Percentiles rank a stretch among this genome's conserved stretches.
Conservation (phyloP, 1,284 basidiomycete genomes). For the Paramarasmius palmivorus region DNA sequence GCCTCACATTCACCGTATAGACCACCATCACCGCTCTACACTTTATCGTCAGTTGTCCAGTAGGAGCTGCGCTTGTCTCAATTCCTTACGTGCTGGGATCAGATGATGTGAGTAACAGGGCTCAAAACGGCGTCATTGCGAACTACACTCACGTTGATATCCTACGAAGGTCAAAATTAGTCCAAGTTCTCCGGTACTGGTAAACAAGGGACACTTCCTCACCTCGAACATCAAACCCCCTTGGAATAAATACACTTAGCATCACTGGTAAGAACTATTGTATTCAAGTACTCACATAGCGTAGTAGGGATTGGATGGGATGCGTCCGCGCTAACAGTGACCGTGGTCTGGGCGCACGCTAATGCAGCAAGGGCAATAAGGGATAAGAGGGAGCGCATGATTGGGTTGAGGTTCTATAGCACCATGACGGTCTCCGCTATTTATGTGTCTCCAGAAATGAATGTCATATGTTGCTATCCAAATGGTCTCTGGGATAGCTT, state of each 20-base stretch:
- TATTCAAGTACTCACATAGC: conserved; percentile 40
- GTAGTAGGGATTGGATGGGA: conserved; percentile 52
- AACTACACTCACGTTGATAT: conserved; percentile 50
- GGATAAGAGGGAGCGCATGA: too few relatives aligned
- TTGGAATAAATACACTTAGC: conserved; percentile 18
- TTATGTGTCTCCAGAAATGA: too few relatives aligned
- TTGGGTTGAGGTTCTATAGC: too few relatives aligned
- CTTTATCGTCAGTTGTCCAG: neutral
- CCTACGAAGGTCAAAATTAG: conserved; percentile 30
- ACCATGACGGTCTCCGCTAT: too few relatives aligned
- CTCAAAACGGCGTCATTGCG: conserved; percentile 2
- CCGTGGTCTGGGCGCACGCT: conserved; percentile 27
- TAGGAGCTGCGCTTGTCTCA: neutral
- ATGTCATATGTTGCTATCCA: too few relatives aligned
- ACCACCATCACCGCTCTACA: conserved; percentile 59
- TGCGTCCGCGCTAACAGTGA: conserved; percentile 43
- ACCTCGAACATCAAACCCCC: conserved; percentile 62
- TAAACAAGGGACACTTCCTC: too few relatives aligned
- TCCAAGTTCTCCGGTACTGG: too few relatives aligned
- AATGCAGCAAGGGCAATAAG: neutral
- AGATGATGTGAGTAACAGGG: neutral
- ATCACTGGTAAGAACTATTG: neutral
- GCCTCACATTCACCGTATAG: conserved; percentile 56
- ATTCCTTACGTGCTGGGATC: conserved; percentile 41
- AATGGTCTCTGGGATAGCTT: too few relatives aligned